Conservation (phyloP, 2,329 filamentous ascomycete genomes). For the Ceratocystiopsis brevicomis region DNA sequence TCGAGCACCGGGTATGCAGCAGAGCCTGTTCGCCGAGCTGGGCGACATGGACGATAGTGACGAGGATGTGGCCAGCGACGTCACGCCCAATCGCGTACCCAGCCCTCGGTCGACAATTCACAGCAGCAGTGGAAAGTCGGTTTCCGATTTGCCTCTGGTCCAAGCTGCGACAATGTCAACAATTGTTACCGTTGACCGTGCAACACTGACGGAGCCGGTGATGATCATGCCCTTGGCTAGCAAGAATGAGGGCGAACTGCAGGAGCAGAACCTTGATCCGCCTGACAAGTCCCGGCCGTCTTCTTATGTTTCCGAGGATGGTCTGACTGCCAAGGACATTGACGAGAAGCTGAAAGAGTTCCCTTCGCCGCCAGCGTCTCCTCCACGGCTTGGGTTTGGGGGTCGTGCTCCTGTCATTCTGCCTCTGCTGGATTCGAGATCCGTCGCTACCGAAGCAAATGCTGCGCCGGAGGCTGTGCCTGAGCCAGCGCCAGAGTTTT, state of each 20-base stretch:
- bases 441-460: no score
- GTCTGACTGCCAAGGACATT: slow-evolving; percentile 13
- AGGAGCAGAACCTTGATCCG: background rate
- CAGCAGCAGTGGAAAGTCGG: slow-evolving; percentile 6
- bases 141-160: slow-evolving; percentile 25
- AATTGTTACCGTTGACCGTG: slow-evolving; percentile 38
- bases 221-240: slow-evolving; percentile 15
- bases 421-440: no score
- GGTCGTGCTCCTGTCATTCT: no score
- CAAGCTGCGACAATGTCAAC: slow-evolving; percentile 30
- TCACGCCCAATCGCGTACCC: slow-evolving; percentile 34
- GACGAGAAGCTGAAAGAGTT: slow-evolving; percentile 34
- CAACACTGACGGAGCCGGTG: slow-evolving; percentile 42
- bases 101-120: slow-evolving; percentile 15
- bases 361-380: slow-evolving; percentile 31
- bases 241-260: background rate
- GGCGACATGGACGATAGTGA: slow-evolving; percentile 57
- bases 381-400: slow-evolving; percentile 7
- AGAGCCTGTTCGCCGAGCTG: slow-evolving; percentile 83
- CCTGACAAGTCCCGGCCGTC: slow-evolving; percentile 3
- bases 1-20: slow-evolving; percentile 34
- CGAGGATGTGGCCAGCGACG: slow-evolving; percentile 43
- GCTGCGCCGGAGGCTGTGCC: no score
- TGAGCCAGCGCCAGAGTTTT: background rate
- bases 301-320: slow-evolving; percentile 5